Evolutionary conservation across 164 flowering plant species (phyloP), one percentile per base, ranked within the genome.

Genomic region (Tetracentron sinense): DNA sequence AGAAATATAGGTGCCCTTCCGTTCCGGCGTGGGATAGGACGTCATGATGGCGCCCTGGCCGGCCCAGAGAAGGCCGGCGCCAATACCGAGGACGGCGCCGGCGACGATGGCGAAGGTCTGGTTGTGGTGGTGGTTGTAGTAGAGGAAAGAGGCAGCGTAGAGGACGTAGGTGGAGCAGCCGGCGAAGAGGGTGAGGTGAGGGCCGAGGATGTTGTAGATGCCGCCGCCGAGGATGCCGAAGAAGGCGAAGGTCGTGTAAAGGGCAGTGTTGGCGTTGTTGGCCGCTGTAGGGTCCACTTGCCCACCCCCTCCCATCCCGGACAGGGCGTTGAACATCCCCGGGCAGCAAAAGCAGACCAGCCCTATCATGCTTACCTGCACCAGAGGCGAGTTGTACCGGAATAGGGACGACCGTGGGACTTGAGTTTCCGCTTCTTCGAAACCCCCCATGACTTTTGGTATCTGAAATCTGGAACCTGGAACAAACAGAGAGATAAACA

Each of bases 231-330:
- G 78, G n/a, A 93, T 23, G 8, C 96, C 97, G 69, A 83, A 85
- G 61, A 93, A 52, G 64, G 98, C 84, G 74, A 93, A 93, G 55
- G 97, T 74, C 59, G 88, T 78, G 88, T 90, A 93, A 47, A 93
- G 87, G 58, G 97, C 94, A 19, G 99, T 94, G 83, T 78, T 80
- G 70, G 99, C 94, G 63, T 94, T 91, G 84, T 94, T 82, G 47
- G 92, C 79, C 23, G 93, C 99, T 10, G 87, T 82, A 52, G 68
- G 76, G 61, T 94, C 85, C 14, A 91, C 84, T 63, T 91, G 99
- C 8, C 99, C 99, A n/a, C 96, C 96, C 8, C 93, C 99, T 10
- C 97, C 99, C 97, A 91, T 85, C 66, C 99, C 97, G 17, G 83
- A 77, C 28, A 91, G 84, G 56, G 97, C 97, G 61, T 91, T 91